Percentiles rank a stretch among this genome's conserved stretches.
Evolutionary conservation across 345 rosid genomes (phyloP).

Genomic region (Moricandia moricandioides): DNA sequence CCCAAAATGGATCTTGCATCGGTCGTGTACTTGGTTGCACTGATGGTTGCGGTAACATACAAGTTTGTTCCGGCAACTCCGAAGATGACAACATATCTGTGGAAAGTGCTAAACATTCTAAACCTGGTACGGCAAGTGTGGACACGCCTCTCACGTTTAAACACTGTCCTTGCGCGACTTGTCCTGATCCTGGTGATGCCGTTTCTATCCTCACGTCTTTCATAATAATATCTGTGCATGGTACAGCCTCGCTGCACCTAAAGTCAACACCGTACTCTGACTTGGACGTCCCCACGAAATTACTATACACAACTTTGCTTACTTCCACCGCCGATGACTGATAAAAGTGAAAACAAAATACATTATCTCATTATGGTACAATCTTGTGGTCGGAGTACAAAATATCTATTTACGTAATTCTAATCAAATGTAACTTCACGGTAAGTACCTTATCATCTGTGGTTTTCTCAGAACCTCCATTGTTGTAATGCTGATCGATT

Average conservation of each 20-base stretch:
- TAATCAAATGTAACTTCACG: not conserved
- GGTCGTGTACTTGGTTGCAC: conserved; percentile 21
- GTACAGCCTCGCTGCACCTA: conserved; percentile 26
- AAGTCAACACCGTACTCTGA: conserved; percentile 30
- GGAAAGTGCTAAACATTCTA: conserved; percentile 31
- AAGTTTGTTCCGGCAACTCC: conserved; percentile 18
- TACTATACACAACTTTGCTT: conserved; percentile 33
- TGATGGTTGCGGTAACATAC: not conserved
- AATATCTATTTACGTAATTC: not conserved
- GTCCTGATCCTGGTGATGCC: conserved; percentile 22
- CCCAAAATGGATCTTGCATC: conserved; percentile 26
- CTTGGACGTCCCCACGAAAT: conserved; percentile 34
- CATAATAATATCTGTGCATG: conserved; percentile 32
- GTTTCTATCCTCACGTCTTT: conserved; percentile 26
- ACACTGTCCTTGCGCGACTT: conserved; percentile 33
- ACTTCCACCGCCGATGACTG: conserved; percentile 34
- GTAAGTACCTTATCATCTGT: conserved; percentile 24
- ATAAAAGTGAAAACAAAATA: not conserved
- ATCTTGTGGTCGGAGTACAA: not conserved
- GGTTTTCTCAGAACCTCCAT: conserved; percentile 27
- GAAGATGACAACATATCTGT: not conserved
- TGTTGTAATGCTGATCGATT: conserved; percentile 48
- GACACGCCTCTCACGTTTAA: conserved; percentile 34
- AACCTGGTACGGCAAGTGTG: conserved; percentile 32
- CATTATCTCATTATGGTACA: not conserved